phyloP scores from a whole-genome alignment of 257 asterid species.

The Nicotiana sylvestris region DNA sequence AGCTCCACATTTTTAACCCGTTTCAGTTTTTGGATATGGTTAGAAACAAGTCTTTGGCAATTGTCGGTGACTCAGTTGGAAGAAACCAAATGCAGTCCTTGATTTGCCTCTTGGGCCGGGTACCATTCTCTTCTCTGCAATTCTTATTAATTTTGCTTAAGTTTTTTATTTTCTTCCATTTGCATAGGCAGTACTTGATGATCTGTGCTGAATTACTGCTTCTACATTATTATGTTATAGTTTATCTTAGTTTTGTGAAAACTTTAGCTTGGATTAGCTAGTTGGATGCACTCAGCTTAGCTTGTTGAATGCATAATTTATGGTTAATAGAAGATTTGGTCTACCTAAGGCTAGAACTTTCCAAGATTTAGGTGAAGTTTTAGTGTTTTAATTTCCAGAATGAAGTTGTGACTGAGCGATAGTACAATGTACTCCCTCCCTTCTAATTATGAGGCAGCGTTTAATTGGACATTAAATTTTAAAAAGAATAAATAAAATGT shows the following conservation, averaged over 20 bases:
- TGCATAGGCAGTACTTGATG: not conserved
- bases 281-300: not conserved
- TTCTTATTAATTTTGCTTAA: not conserved
- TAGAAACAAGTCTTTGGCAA: conserved; percentile 52
- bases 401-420: too few relatives aligned
- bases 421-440: too few relatives aligned
- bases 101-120: conserved; percentile 66
- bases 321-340: not conserved
- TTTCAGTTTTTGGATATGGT: conserved; percentile 49
- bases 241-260: not conserved
- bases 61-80: conserved; percentile 69
- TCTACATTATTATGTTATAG: not conserved
- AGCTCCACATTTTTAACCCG: conserved; percentile 48
- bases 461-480: too few relatives aligned
- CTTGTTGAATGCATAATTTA: not conserved
- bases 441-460: too few relatives aligned
- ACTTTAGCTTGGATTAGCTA: not conserved
- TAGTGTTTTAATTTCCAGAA: too few relatives aligned
- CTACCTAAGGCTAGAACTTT: not conserved
- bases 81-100: conserved; percentile 77
- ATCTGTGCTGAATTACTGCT: not conserved
- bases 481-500: too few relatives aligned
- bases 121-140: conserved; percentile 9
- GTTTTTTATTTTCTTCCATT: not conserved
- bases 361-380: not conserved